phyloP scores from a whole-genome alignment of 2,329 filamentous ascomycete genomes.

The Penicillium olsonii region DNA sequence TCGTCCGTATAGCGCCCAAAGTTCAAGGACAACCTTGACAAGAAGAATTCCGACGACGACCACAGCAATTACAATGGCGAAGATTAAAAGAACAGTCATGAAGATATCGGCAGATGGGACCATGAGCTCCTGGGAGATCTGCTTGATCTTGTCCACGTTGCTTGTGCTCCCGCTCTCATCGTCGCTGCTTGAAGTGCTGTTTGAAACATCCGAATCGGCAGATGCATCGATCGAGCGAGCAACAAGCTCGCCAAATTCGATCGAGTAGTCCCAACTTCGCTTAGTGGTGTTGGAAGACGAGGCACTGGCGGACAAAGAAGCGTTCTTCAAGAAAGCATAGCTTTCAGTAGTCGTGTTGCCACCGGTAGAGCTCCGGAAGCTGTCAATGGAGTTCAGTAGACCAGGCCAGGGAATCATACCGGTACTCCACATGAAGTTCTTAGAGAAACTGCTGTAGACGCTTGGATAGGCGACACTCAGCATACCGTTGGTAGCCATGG shows the following conservation, averaged over 20 bases:
- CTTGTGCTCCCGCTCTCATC: constrained; percentile 41
- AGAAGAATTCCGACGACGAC: constrained; percentile 86
- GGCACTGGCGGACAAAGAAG: constrained; percentile 57
- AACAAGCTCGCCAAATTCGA: constrained; percentile 50
- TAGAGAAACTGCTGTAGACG: constrained; percentile 84
- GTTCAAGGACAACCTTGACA: constrained; percentile 86
- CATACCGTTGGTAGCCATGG: constrained; percentile 95
- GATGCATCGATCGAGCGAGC: constrained; percentile 51
- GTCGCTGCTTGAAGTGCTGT: constrained; percentile 30
- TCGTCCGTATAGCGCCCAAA: constrained; percentile 84
- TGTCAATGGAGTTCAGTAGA: constrained; percentile 80
- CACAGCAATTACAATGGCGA: constrained; percentile 79
- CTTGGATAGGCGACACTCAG: constrained; percentile 83
- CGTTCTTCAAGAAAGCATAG: constrained; percentile 71
- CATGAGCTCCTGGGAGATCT: constrained; percentile 77
- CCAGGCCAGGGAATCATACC: constrained; percentile 80
- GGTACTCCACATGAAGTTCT: constrained; percentile 91
- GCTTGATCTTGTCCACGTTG: constrained; percentile 73
- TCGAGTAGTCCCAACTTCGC: constrained; percentile 55
- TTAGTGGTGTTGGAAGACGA: constrained; percentile 54
- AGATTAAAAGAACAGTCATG: constrained; percentile 89
- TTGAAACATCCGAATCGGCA: constrained; percentile 40
- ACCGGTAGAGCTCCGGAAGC: constrained; percentile 76
- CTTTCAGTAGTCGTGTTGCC: constrained; percentile 83
- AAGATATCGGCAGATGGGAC: constrained; percentile 91